Conservation (phyloP, 371 early-diverging fungal genomes). For the Furculomyces boomerangus region DNA sequence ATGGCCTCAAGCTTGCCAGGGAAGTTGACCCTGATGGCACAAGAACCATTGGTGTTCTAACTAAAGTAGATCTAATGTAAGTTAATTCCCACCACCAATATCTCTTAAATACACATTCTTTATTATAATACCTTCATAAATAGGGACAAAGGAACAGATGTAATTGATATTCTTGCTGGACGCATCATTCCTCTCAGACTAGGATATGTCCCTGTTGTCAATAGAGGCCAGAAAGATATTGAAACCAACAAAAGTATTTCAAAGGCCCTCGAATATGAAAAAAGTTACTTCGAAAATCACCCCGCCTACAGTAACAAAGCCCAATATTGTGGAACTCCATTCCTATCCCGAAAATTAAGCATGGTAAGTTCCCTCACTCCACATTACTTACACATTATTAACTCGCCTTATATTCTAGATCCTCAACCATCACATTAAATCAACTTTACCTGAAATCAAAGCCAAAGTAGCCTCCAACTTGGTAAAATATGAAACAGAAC, state of each 20-base stretch:
- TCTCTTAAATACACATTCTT: not conserved
- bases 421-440: constrained; percentile 93
- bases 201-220: constrained; percentile 74
- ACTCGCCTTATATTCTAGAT: constrained; percentile 23
- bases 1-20: constrained; percentile 89
- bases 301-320: constrained; percentile 84
- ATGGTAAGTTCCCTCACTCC: constrained; percentile 19
- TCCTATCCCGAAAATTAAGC: constrained; percentile 86
- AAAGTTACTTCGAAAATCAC: constrained; percentile 84
- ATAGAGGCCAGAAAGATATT: constrained; percentile 94
- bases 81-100: not conserved
- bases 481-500: constrained; percentile 66
- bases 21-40: constrained; percentile 96
- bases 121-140: not conserved
- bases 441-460: constrained; percentile 93
- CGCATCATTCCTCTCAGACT: constrained; percentile 87
- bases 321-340: constrained; percentile 96
- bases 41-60: constrained; percentile 97
- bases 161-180: constrained; percentile 95
- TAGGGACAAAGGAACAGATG: constrained; percentile 93
- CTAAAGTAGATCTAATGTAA: constrained; percentile 96
- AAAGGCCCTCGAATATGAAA: constrained; percentile 75
- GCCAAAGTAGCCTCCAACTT: constrained; percentile 74
- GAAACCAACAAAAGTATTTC: constrained; percentile 75
- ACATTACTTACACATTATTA: not conserved